These are phyloP conservation scores for Bocquillonia castaneifolia DNA, from an alignment of 441 rosid genomes.

Conservation along the genomic window DNA sequence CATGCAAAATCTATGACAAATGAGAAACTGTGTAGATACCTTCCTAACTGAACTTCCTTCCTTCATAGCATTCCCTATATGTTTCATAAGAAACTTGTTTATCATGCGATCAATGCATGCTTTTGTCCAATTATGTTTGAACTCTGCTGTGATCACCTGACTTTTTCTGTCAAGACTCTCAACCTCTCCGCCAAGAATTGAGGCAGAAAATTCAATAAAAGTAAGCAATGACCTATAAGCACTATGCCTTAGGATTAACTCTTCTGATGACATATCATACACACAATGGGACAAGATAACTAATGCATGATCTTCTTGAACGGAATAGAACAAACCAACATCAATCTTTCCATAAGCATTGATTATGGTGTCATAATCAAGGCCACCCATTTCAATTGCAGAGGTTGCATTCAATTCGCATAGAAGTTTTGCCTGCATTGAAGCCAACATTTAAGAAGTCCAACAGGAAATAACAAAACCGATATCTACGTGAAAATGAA, in stretches of 20 bases:
- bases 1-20: slow-evolving; percentile 3
- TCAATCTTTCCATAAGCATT: slow-evolving; percentile 66
- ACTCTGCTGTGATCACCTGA: slow-evolving; percentile 32
- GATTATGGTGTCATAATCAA: slow-evolving; percentile 71
- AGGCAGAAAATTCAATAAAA: slow-evolving; percentile 68
- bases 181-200: slow-evolving; percentile 40
- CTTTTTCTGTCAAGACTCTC: slow-evolving; percentile 23
- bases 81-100: slow-evolving; percentile 65
- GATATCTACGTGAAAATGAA: slow-evolving; percentile 1
- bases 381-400: slow-evolving; percentile 64
- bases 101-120: slow-evolving; percentile 41
- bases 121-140: slow-evolving; percentile 52
- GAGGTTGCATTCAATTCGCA: slow-evolving; percentile 69
- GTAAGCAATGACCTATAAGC: slow-evolving; percentile 66
- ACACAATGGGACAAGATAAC: slow-evolving; percentile 78
- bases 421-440: slow-evolving; percentile 66
- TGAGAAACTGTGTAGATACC: slow-evolving; percentile 38
- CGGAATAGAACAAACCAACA: slow-evolving; percentile 42
- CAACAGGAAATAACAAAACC: slow-evolving; percentile 6
- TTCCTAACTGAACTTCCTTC: slow-evolving; percentile 54
- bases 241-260: slow-evolving; percentile 65
- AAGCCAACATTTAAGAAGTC: slow-evolving; percentile 19
- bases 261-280: slow-evolving; percentile 72
- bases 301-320: slow-evolving; percentile 53
- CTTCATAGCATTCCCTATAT: slow-evolving; percentile 63